phyloP scores from a whole-genome alignment of 257 asterid genomes.

The Solanum appendiculatum region DNA sequence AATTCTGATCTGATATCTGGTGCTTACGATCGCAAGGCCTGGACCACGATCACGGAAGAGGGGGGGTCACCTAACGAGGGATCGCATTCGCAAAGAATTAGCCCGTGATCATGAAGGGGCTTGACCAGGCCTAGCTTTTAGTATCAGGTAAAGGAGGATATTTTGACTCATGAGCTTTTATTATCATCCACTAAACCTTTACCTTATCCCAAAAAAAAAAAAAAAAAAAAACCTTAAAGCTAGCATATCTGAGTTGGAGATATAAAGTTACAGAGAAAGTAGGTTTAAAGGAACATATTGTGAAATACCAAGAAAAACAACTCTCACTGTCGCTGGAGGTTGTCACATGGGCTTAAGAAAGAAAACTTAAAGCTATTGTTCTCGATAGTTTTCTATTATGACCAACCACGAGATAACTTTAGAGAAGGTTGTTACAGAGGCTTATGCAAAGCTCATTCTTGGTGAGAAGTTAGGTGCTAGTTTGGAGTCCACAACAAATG shows the following conservation, averaged over 20 bases:
- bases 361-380: background rate
- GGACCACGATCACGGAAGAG: background rate
- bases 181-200: constrained; percentile 15
- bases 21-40: background rate
- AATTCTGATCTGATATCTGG: background rate
- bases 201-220: background rate
- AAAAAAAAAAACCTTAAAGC: constrained; percentile 19
- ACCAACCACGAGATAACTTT: background rate
- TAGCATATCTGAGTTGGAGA: constrained; percentile 40
- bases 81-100: background rate
- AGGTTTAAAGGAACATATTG: constrained; percentile 25
- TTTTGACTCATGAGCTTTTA: constrained; percentile 33
- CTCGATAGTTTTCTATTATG: background rate
- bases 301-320: constrained; percentile 38
- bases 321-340: constrained; percentile 26
- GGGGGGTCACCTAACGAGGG: background rate
- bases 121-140: background rate
- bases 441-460: constrained; percentile 82
- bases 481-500: constrained; percentile 60
- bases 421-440: constrained; percentile 48
- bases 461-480: constrained; percentile 89
- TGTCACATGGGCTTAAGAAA: background rate
- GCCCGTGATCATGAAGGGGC: background rate
- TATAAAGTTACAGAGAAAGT: constrained; percentile 35
- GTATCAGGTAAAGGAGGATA: constrained; percentile 34